These are phyloP conservation scores for Ilex aquifolium DNA, from an alignment of 257 asterid species.

Conservation along the genomic window DNA sequence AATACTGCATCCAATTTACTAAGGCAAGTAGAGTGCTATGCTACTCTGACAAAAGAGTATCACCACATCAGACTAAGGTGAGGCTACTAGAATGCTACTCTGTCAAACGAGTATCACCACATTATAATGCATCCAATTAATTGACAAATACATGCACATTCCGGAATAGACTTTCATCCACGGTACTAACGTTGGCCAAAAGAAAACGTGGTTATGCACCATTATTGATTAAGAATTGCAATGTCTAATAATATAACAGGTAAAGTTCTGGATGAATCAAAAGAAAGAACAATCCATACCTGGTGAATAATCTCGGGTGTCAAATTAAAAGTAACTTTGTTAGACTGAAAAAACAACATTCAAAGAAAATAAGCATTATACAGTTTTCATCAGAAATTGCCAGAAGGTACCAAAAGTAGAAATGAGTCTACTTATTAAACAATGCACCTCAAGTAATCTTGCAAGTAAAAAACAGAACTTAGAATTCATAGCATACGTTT, in stretches of 20 bases:
- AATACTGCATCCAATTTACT: no score
- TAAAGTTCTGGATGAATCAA: slow-evolving; percentile 8
- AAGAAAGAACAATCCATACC: slow-evolving; percentile 38
- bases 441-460: neutral
- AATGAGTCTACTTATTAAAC: neutral
- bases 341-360: slow-evolving; percentile 57
- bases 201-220: neutral
- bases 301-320: slow-evolving; percentile 97
- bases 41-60: no score
- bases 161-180: neutral
- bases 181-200: no score
- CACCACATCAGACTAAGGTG: no score
- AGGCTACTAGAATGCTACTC: no score
- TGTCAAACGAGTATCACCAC: no score
- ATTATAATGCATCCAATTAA: neutral
- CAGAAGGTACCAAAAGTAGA: neutral
- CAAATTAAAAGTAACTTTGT: slow-evolving; percentile 92
- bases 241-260: neutral
- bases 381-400: neutral
- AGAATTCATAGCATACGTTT: no score
- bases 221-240: neutral
- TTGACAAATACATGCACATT: neutral
- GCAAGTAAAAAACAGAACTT: neutral
- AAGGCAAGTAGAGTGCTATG: no score
- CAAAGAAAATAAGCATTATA: slow-evolving; percentile 4